Percentiles rank a stretch among this genome's conserved stretches.
These are phyloP conservation scores for Alternaria sp. DNA, from an alignment of 2,329 filamentous ascomycete genomes.

Conservation along the genomic window DNA sequence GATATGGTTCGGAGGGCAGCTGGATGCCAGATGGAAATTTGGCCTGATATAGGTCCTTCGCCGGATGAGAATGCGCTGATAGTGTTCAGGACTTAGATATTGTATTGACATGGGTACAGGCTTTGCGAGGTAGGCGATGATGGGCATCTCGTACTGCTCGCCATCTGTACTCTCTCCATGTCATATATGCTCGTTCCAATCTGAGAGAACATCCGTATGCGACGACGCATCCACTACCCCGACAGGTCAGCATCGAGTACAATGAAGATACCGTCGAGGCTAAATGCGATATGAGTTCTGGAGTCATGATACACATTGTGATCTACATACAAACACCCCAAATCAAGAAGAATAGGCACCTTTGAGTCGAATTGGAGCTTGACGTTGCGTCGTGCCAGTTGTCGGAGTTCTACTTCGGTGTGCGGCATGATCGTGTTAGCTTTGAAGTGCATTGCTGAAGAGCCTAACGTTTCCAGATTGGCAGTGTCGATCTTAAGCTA, in stretches of 20 bases:
- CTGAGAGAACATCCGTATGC: not conserved
- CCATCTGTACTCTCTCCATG: not conserved
- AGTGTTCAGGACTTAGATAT: not conserved
- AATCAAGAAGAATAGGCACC: not conserved
- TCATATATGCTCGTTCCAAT: not conserved
- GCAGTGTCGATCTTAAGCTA: not conserved
- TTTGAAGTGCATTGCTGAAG: not conserved
- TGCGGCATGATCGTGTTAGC: not conserved
- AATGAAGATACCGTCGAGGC: not conserved
- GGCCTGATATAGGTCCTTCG: not conserved
- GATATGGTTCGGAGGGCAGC: not conserved
- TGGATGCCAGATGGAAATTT: not conserved
- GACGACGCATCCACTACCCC: not conserved
- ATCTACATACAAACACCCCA: not conserved
- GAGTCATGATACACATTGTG: not conserved
- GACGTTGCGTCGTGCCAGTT: not conserved
- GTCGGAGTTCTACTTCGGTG: not conserved
- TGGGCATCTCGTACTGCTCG: not conserved
- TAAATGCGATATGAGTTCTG: not conserved
- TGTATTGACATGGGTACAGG: not conserved
- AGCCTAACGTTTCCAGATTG: not conserved
- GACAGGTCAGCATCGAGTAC: not conserved
- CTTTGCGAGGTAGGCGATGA: not conserved
- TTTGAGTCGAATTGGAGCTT: not conserved
- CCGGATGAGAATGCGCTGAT: not conserved